Evolutionary conservation across 371 early-diverging fungal species (phyloP), one percentile per base, ranked within the genome.

Genomic region (Actinomortierella wolfii): DNA sequence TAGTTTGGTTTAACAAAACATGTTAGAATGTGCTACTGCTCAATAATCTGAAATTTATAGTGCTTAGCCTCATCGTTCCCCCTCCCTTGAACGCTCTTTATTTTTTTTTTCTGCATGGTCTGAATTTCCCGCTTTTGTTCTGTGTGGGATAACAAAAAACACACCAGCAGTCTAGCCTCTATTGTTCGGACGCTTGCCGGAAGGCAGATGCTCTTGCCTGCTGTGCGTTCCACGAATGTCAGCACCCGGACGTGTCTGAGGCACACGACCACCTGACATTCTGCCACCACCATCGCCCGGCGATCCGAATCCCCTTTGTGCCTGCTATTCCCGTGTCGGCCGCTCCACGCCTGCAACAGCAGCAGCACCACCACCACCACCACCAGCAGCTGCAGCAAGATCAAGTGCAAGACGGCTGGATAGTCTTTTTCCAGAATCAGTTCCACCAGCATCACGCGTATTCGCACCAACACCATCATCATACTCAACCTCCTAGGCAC

Each of bases 261-360:
- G 44, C 56, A 17, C 73, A 73, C 44, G 73, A 73, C 56, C 73
- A 73, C 45, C 56, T 73, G 20, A 62, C 51, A 17, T 73, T 66
- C 29, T 73, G 73, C 11, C 73, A 73, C 24, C 73, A 73, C 21
- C 73, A 73, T 39, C 62, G 73, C 1, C 73, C 73, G 8, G 73
- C 73, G 15, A 66, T 73, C 47, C 73, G 66, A 4, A 62, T 73
- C 46, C 67, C 73, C 0, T 48, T 48, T 0, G 28, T 66, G 28
- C 66, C 66, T 0, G 15, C 41, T 51, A 18, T 51, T 63, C 15
- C 21, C 51, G 41, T 14, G n/a, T n/a, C 57, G 8, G 40, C 15
- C 6, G 29, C 29, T 18, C 17, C 53, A 0, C 58, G 44, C 43
- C 54, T 42, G 21, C 53, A 58, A 44, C 54, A 54, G 25, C 41